phyloP scores from a whole-genome alignment of 2,329 filamentous ascomycete genomes.

The Alternaria tenuissima region DNA sequence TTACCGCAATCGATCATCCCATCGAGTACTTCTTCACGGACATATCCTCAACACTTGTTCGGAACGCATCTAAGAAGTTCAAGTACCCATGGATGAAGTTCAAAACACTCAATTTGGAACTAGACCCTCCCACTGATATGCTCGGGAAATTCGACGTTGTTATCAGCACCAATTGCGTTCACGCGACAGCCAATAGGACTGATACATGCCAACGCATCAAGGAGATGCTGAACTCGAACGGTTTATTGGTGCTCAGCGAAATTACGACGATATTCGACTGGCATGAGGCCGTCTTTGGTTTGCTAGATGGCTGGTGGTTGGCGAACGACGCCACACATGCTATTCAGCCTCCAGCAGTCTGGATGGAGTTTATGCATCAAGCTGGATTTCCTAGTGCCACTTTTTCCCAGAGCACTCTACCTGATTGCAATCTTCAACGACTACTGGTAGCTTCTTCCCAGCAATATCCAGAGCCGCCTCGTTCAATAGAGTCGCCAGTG shows the following conservation, averaged over 20 bases:
- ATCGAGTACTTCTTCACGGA: constrained; percentile 54
- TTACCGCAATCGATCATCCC: constrained; percentile 1
- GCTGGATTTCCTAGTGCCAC: constrained; percentile 14
- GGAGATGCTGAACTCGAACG: constrained; percentile 15
- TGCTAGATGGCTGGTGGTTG: constrained; percentile 39
- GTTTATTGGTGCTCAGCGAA: constrained; percentile 27
- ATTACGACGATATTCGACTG: constrained; percentile 22
- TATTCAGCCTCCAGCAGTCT: constrained; percentile 11
- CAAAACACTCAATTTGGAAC: constrained; percentile 38
- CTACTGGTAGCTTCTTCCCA: constrained; percentile 11
- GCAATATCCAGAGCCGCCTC: constrained; percentile 5
- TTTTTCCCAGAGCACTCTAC: constrained; percentile 10
- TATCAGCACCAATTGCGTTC: constrained; percentile 33
- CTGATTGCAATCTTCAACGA: constrained; percentile 11
- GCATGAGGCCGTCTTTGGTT: constrained; percentile 30
- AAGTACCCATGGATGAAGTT: constrained; percentile 46
- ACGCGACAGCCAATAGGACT: constrained; percentile 26
- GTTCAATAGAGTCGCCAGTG: background rate
- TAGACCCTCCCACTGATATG: constrained; percentile 4
- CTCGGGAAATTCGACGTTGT: constrained; percentile 16
- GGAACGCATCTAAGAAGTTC: constrained; percentile 41
- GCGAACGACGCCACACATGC: constrained; percentile 20
- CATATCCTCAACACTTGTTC: constrained; percentile 50
- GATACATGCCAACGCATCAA: constrained; percentile 14
- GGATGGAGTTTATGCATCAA: constrained; percentile 17